Conservation (phyloP, 768 basidiomycete genomes). For the Kwoniella dendrophila region DNA sequence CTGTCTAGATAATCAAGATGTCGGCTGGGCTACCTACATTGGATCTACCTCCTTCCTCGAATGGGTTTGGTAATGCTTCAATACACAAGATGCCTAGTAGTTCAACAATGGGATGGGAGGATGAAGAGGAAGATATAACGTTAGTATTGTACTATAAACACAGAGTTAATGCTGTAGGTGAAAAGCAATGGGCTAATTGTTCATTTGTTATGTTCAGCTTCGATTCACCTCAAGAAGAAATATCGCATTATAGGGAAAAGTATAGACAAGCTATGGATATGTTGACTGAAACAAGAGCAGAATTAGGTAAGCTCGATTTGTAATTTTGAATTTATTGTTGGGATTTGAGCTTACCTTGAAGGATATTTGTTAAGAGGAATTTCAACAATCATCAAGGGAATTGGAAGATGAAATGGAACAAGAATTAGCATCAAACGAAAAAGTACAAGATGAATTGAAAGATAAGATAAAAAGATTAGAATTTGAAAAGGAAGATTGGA, state of each 20-base stretch:
- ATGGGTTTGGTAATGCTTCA: slow-evolving; percentile 13
- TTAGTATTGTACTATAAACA: too few relatives aligned
- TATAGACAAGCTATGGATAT: slow-evolving; percentile 44
- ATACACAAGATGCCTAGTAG: slow-evolving; percentile 41
- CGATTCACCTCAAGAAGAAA: slow-evolving; percentile 45
- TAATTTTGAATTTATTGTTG: background rate
- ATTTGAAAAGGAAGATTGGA: slow-evolving; percentile 48
- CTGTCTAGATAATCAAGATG: too few relatives aligned
- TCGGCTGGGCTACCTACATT: slow-evolving; percentile 16
- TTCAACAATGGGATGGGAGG: slow-evolving; percentile 33
- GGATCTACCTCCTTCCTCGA: slow-evolving; percentile 8
- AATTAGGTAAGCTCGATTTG: slow-evolving; percentile 48
- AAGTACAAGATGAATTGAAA: slow-evolving; percentile 44
- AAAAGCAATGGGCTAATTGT: background rate
- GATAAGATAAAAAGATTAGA: slow-evolving; percentile 47
- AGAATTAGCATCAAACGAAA: slow-evolving; percentile 50
- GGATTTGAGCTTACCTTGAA: slow-evolving; percentile 2
- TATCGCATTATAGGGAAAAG: slow-evolving; percentile 42
- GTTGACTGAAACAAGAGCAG: slow-evolving; percentile 48
- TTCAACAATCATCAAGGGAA: slow-evolving; percentile 53
- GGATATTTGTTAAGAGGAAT: slow-evolving; percentile 44
- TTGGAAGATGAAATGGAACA: slow-evolving; percentile 55
- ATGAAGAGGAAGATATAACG: slow-evolving; percentile 41
- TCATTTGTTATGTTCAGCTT: slow-evolving; percentile 33
- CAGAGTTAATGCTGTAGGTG: background rate